Evolutionary conservation across 352 stramenopile genomes (phyloP), one percentile per base, ranked within the genome.

Genomic region (Pythium phragmiticola): DNA sequence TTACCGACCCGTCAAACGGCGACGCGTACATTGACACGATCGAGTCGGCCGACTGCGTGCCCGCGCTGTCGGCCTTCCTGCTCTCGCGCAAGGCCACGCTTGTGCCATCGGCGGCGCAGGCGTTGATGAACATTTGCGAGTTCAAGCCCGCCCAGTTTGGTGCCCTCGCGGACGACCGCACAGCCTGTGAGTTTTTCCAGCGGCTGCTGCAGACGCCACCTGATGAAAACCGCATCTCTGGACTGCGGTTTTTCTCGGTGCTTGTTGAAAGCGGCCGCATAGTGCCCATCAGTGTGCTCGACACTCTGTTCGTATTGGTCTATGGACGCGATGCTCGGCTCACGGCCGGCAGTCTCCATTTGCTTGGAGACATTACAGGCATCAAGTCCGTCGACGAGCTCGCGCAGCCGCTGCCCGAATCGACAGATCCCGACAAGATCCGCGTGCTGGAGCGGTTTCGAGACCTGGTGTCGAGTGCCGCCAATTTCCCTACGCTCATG

Each of bases 101-200:
- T 17, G 78, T 93, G 12, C 84, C 84, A 12, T 47, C 85, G 4
- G 84, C 73, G 7, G 84, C 82, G 7, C 82, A 93, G 52, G 83
- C 80, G 11, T 65, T 93, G 58, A 88, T 93, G 82, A 91, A 91
- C 33, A 63, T 91, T 33, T 91, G 80, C 58, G 80, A 89, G 49
- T 82, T 84, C 62, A 89, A 88, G 39, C 75, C 82, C 5, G 72
- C 73, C 34, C 83, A 90, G 34, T 89, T 90, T 56, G 70, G 82
- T 28, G 73, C 87, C 34, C 60, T 92, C 5, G 84, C 82, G 11
- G 74, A 89, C 42, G 74, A 89, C 43, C 41, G 57, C 1, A 87
- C 87, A 34, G 77, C 82, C 4, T 90, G 77, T 0, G 84, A 90
- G 14, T 91, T 91, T 46, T 91, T 93, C 56, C 82, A 91, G 49